Conservation (phyloP, 768 basidiomycete species). For the Lentinula boryana region DNA sequence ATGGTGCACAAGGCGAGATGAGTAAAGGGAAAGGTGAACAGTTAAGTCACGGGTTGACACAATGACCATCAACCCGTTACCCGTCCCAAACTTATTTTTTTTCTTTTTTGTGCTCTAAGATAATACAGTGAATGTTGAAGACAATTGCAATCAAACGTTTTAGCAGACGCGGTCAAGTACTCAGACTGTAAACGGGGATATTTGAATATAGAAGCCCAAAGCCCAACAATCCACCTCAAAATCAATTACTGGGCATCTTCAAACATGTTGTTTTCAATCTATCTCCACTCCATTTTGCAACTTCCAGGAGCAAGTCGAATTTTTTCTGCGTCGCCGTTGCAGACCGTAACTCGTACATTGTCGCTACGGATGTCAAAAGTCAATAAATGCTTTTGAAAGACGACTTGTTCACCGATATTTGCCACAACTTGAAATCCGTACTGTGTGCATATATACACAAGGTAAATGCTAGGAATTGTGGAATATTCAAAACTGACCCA, state of each 20-base stretch:
- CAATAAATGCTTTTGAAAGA: background rate
- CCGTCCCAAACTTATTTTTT: too few species aligned
- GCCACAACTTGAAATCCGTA: background rate
- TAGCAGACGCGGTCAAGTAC: too few species aligned
- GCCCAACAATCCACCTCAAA: too few species aligned
- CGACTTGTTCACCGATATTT: too few species aligned
- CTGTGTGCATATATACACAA: background rate
- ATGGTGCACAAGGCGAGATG: background rate
- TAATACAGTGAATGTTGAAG: too few species aligned
- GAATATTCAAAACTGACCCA: background rate
- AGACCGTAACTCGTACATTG: conserved; percentile 78
- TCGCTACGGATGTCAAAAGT: conserved; percentile 39
- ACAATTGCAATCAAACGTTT: too few species aligned
- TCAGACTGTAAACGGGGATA: too few species aligned
- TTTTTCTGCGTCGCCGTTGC: conserved; percentile 71
- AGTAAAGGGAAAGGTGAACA: background rate
- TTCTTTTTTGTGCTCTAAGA: too few species aligned
- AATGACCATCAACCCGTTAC: background rate
- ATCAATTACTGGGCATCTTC: conserved; percentile 64
- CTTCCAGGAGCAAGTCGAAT: conserved; percentile 64
- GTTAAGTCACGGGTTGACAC: background rate
- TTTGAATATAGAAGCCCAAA: too few species aligned
- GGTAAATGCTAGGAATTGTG: background rate
- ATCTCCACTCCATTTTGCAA: conserved; percentile 84
- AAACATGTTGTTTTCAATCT: conserved; percentile 70